Percentiles rank a stretch among this genome's conserved stretches.
Evolutionary conservation across 192 early-diverging fungal genomes (phyloP).

Genomic region (Backusella mclennaniae): DNA sequence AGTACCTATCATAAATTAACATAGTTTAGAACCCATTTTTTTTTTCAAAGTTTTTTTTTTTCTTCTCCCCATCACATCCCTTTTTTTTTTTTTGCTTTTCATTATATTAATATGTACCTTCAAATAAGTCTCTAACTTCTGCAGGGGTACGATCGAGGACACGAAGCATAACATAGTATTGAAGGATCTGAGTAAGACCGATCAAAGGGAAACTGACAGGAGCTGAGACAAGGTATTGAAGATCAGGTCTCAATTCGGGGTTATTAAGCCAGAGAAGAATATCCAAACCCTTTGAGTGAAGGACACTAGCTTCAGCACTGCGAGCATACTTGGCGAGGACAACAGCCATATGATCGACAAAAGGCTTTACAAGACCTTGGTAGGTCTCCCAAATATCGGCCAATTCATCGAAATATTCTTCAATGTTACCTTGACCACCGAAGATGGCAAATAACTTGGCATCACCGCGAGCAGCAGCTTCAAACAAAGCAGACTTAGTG

Average conservation of each 20-base stretch:
- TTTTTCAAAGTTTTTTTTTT: background rate
- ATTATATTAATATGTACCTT: conserved; percentile 34
- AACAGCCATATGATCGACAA: conserved; percentile 73
- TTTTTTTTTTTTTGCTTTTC: background rate
- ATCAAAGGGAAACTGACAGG: conserved; percentile 85
- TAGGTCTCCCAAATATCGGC: conserved; percentile 79
- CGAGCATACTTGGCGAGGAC: conserved; percentile 61
- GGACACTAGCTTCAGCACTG: conserved; percentile 59
- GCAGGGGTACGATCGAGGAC: conserved; percentile 60
- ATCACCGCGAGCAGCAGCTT: conserved; percentile 56
- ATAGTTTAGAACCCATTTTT: background rate
- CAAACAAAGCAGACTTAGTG: conserved; percentile 64
- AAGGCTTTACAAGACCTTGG: conserved; percentile 70
- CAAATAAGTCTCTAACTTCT: conserved; percentile 55
- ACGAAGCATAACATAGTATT: conserved; percentile 84
- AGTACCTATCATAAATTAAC: conserved; percentile 40
- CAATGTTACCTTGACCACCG: conserved; percentile 94
- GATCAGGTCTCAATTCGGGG: conserved; percentile 75
- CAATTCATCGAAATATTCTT: conserved; percentile 94
- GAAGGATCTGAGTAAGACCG: conserved; percentile 86
- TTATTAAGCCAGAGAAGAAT: conserved; percentile 83
- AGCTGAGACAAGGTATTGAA: conserved; percentile 75
- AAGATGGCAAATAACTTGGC: conserved; percentile 83
- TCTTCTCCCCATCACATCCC: background rate
- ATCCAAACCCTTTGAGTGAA: conserved; percentile 79